Evolutionary conservation across 2,329 filamentous ascomycete genomes (phyloP), one percentile per base, ranked within the genome.

Genomic region (Ophiostoma triangulosporum): DNA sequence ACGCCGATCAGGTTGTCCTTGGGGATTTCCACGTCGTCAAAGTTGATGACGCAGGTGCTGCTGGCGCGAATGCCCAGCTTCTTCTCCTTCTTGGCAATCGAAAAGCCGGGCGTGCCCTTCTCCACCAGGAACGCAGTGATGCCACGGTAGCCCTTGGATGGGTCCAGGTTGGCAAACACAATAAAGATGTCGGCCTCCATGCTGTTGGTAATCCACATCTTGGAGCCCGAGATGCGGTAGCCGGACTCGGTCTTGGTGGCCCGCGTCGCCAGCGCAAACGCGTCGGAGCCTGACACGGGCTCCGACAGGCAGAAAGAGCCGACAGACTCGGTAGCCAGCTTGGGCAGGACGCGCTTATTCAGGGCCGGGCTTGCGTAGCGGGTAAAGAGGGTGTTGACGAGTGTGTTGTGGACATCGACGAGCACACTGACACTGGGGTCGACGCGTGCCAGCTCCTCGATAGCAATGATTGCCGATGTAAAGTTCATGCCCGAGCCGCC

Each of bases 201-300:
- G 50, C 86, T 85, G 76, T 98, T 98, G 59, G 93, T 98, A 70
- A 98, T 98, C 93, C 93, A 98, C 93, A 98, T 98, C 80, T 98
- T 98, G 69, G 81, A 83, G 50, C 93, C 93, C 57, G 81, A 86
- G 69, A 98, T 86, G 70, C 77, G 83, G 74, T 91, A 98, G 32
- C 91, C 89, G 59, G 82, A 78, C 22, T 81, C 76, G 0, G 88
- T 93, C 74, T 90, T 87, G 55, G 80, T 83, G 43, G 93, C 93
- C 68, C 88, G 90, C 54, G 93, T 97, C 61, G 88, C 85, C 59
- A 98, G 77, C 1, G 94, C 94, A 65, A 98, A 98, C 38, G 93
- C 93, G 66, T 98, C 93, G 1, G 89, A 95, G 22, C 93, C 93
- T 22, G 88, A 95, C 1, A 86, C 85, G 6, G 90, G 90, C 73